Percentiles rank a stretch among this genome's conserved stretches.
These are phyloP conservation scores for Papilionanthe hybrid DNA, from an alignment of 116 monocot genomes.

Conservation along the genomic window DNA sequence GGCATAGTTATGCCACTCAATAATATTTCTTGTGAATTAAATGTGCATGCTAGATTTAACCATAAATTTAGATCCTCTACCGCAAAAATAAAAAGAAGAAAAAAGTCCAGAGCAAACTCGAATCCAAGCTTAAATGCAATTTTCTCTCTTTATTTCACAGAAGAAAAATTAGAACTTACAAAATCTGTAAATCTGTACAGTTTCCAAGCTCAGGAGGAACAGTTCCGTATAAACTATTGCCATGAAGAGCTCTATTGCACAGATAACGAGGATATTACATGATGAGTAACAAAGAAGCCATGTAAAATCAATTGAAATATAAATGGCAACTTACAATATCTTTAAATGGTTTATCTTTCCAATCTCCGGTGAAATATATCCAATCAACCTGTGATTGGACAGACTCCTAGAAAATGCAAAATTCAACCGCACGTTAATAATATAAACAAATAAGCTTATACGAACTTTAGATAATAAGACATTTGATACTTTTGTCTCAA, in stretches of 20 bases:
- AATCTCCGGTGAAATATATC: conserved; percentile 76
- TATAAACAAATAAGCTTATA: neutral
- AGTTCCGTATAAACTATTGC: conserved; percentile 78
- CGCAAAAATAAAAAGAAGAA: neutral
- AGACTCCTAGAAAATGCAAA: conserved; percentile 52
- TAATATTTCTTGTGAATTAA: neutral
- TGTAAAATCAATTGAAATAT: conserved; percentile 6
- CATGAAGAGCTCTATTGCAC: conserved; percentile 62
- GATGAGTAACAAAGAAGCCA: neutral
- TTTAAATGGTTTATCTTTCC: conserved; percentile 67
- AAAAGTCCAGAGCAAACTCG: neutral
- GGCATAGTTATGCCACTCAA: neutral
- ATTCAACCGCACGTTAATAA: neutral
- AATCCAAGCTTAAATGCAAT: neutral
- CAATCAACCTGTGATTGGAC: conserved; percentile 75
- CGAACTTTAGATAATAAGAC: neutral
- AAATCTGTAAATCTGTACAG: conserved; percentile 66
- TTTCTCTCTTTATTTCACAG: neutral
- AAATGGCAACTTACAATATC: conserved; percentile 47
- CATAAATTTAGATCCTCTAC: neutral
- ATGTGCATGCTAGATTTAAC: neutral
- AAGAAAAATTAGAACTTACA: conserved; percentile 44
- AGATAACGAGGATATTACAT: conserved; percentile 13
- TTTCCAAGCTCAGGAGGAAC: conserved; percentile 84
- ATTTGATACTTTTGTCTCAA: neutral